Conservation (phyloP, 2,329 filamentous ascomycete genomes). For the Colletotrichum cordylinicola region DNA sequence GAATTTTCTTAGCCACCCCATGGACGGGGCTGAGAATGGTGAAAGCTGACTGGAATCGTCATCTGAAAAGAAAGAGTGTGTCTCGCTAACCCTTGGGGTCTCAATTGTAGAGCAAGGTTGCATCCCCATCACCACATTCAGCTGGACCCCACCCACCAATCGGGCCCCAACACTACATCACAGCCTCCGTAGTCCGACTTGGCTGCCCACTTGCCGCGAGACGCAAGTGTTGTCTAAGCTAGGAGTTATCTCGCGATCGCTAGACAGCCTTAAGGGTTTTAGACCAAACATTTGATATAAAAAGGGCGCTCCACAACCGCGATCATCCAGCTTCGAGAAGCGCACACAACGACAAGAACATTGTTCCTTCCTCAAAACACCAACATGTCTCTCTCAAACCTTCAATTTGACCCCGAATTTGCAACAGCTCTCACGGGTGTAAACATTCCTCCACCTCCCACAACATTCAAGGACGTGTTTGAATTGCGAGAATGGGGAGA, state of each 20-base stretch:
- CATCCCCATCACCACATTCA: not conserved
- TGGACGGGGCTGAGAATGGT: not conserved
- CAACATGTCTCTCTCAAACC: not conserved
- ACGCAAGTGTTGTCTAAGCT: not conserved
- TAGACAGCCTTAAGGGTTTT: not conserved
- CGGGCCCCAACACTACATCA: not conserved
- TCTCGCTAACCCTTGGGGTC: not conserved
- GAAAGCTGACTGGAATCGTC: not conserved
- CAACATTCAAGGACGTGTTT: not conserved
- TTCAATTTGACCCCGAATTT: not conserved
- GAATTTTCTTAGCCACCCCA: not conserved
- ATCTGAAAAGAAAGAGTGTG: not conserved
- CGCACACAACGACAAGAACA: not conserved
- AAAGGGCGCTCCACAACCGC: not conserved
- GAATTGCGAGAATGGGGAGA: not conserved
- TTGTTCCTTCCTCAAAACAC: not conserved
- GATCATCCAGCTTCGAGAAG: not conserved
- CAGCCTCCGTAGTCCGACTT: not conserved
- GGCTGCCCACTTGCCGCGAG: not conserved
- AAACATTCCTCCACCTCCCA: not conserved
- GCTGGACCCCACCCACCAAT: not conserved
- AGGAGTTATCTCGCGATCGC: not conserved
- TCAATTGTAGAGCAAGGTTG: not conserved
- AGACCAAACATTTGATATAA: not conserved
- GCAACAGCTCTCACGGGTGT: not conserved